These are phyloP conservation scores for Stygiomarasmius scandens DNA, from an alignment of 1,284 basidiomycete genomes.

Conservation along the genomic window DNA sequence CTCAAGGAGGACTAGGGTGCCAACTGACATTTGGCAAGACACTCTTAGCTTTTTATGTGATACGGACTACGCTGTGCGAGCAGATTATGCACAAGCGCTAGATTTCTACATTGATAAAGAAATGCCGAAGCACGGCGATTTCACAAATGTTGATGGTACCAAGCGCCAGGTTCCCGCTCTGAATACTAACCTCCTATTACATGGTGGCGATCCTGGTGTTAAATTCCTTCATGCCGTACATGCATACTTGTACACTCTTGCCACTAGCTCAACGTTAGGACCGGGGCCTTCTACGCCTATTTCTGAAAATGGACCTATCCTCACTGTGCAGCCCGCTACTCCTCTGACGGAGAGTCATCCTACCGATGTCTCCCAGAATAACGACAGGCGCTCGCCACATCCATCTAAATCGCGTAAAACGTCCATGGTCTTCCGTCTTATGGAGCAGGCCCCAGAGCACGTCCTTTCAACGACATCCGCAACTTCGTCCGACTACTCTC, in stretches of 20 bases:
- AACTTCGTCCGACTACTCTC: slow-evolving; percentile 76
- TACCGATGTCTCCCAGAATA: slow-evolving; percentile 29
- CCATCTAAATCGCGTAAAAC: slow-evolving; percentile 55
- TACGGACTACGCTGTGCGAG: slow-evolving; percentile 69
- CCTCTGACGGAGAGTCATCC: slow-evolving; percentile 24
- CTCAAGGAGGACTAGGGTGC: slow-evolving; percentile 71
- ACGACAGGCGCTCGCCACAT: slow-evolving; percentile 45
- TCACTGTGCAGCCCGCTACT: slow-evolving; percentile 41
- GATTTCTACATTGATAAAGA: slow-evolving; percentile 76
- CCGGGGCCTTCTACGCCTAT: slow-evolving; percentile 40
- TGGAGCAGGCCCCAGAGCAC: slow-evolving; percentile 49
- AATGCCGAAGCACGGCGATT: slow-evolving; percentile 64
- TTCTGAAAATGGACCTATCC: slow-evolving; percentile 30
- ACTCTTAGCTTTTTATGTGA: slow-evolving; percentile 85
- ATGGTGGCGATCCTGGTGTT: slow-evolving; percentile 59
- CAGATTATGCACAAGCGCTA: slow-evolving; percentile 75
- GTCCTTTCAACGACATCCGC: slow-evolving; percentile 41
- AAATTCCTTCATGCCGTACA: slow-evolving; percentile 80
- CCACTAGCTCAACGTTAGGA: slow-evolving; percentile 67
- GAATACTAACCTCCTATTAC: slow-evolving; percentile 52
- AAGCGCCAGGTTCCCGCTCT: slow-evolving; percentile 49
- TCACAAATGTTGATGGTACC: slow-evolving; percentile 44
- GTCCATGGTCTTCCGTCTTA: slow-evolving; percentile 52
- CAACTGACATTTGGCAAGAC: slow-evolving; percentile 87
- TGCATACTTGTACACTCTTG: slow-evolving; percentile 78